A percentile compares a stretch with the other conserved stretches of the same genome.
Evolutionary conservation across 108 stramenopile species (phyloP).

Genomic region (Cyclotella baltica): DNA sequence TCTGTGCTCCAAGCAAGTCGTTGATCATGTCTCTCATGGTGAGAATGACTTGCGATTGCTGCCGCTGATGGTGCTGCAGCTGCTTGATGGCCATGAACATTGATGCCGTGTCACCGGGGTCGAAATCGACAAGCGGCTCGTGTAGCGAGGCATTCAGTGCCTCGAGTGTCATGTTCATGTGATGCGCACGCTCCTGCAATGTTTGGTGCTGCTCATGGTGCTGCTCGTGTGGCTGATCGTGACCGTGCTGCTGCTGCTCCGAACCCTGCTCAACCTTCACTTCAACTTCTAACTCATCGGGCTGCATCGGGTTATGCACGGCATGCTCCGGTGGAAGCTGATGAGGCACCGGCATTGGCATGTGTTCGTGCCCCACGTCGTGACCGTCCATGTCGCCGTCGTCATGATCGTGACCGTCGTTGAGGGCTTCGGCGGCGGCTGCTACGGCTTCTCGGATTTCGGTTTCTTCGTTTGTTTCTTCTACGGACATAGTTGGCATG

Average conservation of each 20-base stretch:
- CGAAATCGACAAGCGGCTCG: not conserved
- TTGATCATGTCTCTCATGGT: not conserved
- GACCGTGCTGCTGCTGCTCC: not conserved
- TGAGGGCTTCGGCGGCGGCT: conserved; percentile 7
- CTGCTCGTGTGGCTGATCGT: not conserved
- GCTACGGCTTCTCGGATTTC: conserved; percentile 8
- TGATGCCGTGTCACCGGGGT: not conserved
- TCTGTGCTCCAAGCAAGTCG: not conserved
- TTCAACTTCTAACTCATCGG: not conserved
- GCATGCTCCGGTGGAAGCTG: not conserved
- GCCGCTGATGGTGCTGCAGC: not conserved
- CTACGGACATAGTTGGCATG: not conserved
- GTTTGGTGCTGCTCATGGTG: too few relatives aligned
- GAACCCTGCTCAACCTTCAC: not conserved
- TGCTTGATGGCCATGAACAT: conserved; percentile 4
- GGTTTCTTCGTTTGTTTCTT: not conserved
- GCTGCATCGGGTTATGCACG: not conserved
- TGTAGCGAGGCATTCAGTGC: not conserved
- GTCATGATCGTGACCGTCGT: not conserved
- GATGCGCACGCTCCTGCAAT: too few relatives aligned
- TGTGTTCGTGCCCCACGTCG: not conserved
- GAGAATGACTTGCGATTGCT: conserved; percentile 12
- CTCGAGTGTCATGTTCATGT: not conserved
- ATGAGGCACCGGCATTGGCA: not conserved
- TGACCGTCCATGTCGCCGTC: not conserved